A percentile compares a stretch with the other conserved stretches of the same genome.
Evolutionary conservation across 106 monocot genomes (phyloP).

Genomic region (Apostasia ramifera): DNA sequence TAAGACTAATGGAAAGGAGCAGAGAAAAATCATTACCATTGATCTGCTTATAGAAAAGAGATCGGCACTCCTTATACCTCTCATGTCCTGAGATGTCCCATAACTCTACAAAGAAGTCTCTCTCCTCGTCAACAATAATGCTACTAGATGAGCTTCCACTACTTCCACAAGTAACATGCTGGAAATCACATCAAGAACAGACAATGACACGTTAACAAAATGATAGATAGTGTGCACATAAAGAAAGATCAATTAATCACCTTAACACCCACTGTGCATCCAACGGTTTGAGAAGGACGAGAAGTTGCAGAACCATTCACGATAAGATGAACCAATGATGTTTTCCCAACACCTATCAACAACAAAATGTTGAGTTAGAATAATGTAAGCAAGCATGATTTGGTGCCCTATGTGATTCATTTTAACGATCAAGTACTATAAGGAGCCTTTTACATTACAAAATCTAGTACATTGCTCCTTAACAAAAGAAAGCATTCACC

Average conservation of each 20-base stretch:
- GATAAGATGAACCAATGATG: conserved; percentile 83
- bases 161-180: conserved; percentile 86
- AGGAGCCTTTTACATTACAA: too few species aligned
- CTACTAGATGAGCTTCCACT: conserved; percentile 70
- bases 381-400: too few species aligned
- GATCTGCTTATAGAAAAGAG: conserved; percentile 85
- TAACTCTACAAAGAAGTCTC: conserved; percentile 89
- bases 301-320: conserved; percentile 54
- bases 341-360: conserved; percentile 78
- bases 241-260: conserved; percentile 20
- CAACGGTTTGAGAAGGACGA: conserved; percentile 77
- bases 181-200: conserved; percentile 11
- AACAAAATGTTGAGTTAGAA: neutral
- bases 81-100: conserved; percentile 96
- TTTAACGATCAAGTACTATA: too few species aligned
- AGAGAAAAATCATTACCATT: conserved; percentile 41
- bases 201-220: neutral
- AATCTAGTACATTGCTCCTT: too few species aligned
- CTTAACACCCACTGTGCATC: conserved; percentile 70
- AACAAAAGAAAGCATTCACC: too few species aligned
- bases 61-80: conserved; percentile 83
- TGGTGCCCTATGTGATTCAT: too few species aligned
- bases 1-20: too few species aligned
- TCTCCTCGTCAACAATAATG: conserved; percentile 69
- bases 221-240: neutral